These are phyloP conservation scores for Wickerhamomyces bovis DNA, from an alignment of 805 yeast genomes.

Conservation along the genomic window DNA sequence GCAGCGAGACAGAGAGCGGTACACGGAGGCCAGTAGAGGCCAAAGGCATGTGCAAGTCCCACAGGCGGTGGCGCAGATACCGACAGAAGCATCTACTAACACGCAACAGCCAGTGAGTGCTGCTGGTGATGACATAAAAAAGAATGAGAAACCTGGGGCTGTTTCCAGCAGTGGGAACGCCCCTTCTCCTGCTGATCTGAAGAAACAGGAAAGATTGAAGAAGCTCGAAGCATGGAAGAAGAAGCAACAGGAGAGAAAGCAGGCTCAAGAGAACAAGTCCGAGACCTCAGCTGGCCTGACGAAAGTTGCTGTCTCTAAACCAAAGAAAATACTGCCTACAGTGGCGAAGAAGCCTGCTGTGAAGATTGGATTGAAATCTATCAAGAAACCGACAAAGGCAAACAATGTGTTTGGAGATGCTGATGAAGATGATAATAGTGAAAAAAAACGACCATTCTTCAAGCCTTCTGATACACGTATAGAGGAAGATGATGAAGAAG, in stretches of 20 bases:
- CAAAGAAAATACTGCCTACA: not conserved
- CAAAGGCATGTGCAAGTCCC: conserved; percentile 8
- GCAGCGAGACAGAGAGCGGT: not conserved
- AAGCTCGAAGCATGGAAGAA: conserved; percentile 50
- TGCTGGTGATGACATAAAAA: not conserved
- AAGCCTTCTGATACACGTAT: conserved; percentile 12
- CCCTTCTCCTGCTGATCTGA: conserved; percentile 8
- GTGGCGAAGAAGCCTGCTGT: not conserved
- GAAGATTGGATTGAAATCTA: not conserved
- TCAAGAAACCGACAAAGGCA: conserved; percentile 6
- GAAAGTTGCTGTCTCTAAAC: conserved; percentile 4
- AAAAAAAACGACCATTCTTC: conserved; percentile 16
- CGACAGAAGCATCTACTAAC: conserved; percentile 2
- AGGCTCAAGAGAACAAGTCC: conserved; percentile 8
- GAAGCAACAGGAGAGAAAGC: conserved; percentile 28
- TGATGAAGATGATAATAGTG: conserved; percentile 25
- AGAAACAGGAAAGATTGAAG: conserved; percentile 28
- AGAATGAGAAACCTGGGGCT: not conserved
- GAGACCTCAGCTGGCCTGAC: not conserved
- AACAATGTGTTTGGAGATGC: conserved; percentile 23
- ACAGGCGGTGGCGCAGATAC: not conserved
- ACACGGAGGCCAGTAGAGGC: not conserved
- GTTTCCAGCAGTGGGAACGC: not conserved
- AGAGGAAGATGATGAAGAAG: conserved; percentile 1
- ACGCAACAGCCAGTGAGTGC: conserved; percentile 2